These are phyloP conservation scores for Aspergillus tamarii DNA, from an alignment of 2,329 filamentous ascomycete genomes.

Conservation along the genomic window DNA sequence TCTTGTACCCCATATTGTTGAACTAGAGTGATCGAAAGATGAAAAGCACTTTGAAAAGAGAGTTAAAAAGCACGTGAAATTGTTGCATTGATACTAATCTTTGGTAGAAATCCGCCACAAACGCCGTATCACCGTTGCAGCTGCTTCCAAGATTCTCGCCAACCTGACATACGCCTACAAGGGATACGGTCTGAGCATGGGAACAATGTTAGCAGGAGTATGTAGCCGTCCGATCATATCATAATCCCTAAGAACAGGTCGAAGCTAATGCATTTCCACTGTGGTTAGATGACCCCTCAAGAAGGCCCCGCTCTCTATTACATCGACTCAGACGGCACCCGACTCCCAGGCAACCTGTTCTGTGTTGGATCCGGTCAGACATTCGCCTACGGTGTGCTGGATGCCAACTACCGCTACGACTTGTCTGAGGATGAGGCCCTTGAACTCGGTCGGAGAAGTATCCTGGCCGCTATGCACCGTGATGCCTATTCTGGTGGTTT, in stretches of 20 bases:
- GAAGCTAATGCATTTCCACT: conserved; percentile 1
- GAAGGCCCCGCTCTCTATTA: conserved; percentile 98
- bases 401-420: conserved; percentile 93
- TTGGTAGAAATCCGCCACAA: conserved; percentile 84
- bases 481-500: conserved; percentile 98
- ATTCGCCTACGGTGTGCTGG: conserved; percentile 96
- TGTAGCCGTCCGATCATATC: conserved; percentile 49
- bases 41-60: too few species aligned
- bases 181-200: conserved; percentile 98
- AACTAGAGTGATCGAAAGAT: too few species aligned
- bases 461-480: conserved; percentile 92
- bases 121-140: conserved; percentile 95
- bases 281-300: conserved; percentile 59
- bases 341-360: conserved; percentile 91
- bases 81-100: conserved; percentile 10
- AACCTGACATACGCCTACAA: conserved; percentile 99
- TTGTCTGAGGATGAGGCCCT: conserved; percentile 84
- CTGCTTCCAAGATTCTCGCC: conserved; percentile 96
- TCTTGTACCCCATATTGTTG: neutral
- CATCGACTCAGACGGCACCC: conserved; percentile 95
- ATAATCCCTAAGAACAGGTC: neutral
- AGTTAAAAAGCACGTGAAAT: too few species aligned
- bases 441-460: conserved; percentile 87
- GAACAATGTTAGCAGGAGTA: conserved; percentile 98
- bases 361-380: conserved; percentile 98